Percentiles rank a stretch among this genome's conserved stretches.
Conservation (phyloP, 1,139 yeast genomes). For the Debaryomyces fabryi region DNA sequence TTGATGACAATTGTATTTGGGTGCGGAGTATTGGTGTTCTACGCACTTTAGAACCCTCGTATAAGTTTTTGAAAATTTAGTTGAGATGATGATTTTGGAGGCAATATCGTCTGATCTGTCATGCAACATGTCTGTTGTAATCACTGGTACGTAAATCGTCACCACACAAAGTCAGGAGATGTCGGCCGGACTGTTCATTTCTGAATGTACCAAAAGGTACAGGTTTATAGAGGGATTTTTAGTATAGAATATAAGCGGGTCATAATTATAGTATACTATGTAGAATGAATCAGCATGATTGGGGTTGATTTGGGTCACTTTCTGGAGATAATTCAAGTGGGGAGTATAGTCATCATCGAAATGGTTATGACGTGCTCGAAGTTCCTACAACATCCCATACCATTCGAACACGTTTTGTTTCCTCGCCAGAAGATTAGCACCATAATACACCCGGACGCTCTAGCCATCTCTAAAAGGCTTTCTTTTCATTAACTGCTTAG, state of each 20-base stretch:
- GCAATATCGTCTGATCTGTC: background rate
- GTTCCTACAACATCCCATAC: background rate
- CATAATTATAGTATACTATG: background rate
- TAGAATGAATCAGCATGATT: background rate
- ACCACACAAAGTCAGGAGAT: background rate
- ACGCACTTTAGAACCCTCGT: conserved; percentile 27
- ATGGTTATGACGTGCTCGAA: background rate
- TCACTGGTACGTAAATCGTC: background rate
- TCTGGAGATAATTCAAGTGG: background rate
- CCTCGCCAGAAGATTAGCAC: background rate
- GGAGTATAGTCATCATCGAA: background rate
- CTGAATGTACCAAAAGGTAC: background rate
- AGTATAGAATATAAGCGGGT: conserved; percentile 1
- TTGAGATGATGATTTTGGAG: background rate
- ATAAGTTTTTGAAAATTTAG: background rate
- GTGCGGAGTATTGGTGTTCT: conserved; percentile 40
- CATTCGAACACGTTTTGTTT: background rate
- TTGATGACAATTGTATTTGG: conserved; percentile 36
- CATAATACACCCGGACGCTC: background rate
- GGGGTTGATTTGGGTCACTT: background rate
- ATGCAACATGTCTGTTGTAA: background rate
- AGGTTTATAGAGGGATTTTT: conserved; percentile 3
- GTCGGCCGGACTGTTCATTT: conserved; percentile 5
- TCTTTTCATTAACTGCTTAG: too few relatives aligned
- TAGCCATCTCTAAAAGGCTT: too few relatives aligned